Conservation (phyloP, 2,329 filamentous ascomycete genomes). For the Aschersonia sp. region DNA sequence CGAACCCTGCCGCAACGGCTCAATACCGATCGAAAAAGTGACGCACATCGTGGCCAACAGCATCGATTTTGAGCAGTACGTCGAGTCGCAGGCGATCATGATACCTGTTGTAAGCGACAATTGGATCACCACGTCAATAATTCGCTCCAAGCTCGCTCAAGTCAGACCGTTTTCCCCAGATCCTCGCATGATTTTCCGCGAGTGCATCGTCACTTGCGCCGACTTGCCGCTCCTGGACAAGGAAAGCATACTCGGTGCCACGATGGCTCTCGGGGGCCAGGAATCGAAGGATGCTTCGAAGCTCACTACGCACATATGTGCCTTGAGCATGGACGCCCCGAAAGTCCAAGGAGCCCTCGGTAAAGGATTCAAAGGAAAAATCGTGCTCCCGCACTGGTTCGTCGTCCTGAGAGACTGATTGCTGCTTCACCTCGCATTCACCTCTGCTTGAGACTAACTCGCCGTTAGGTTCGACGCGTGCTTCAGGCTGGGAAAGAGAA, state of each 20-base stretch:
- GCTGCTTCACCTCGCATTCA: background rate
- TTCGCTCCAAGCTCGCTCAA: constrained; percentile 56
- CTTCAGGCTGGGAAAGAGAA: constrained; percentile 79
- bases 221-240: constrained; percentile 77
- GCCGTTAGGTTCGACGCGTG: constrained; percentile 91
- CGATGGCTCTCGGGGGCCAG: constrained; percentile 76
- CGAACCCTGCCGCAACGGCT: constrained; percentile 31
- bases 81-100: constrained; percentile 57
- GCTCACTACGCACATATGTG: constrained; percentile 77
- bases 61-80: constrained; percentile 84
- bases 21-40: constrained; percentile 29
- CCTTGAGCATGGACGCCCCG: constrained; percentile 58
- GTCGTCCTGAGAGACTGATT: constrained; percentile 7
- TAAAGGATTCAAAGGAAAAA: constrained; percentile 58
- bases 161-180: constrained; percentile 82
- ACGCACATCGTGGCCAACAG: constrained; percentile 54
- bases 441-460: background rate
- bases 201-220: constrained; percentile 68
- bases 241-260: constrained; percentile 82
- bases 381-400: constrained; percentile 87
- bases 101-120: constrained; percentile 69
- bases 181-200: constrained; percentile 76
- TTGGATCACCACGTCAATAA: constrained; percentile 64
- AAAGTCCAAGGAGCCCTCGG: constrained; percentile 49
- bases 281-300: constrained; percentile 59